These are phyloP conservation scores for Glarea lozoyensis DNA, from an alignment of 495 filamentous ascomycete species.

Conservation along the genomic window DNA sequence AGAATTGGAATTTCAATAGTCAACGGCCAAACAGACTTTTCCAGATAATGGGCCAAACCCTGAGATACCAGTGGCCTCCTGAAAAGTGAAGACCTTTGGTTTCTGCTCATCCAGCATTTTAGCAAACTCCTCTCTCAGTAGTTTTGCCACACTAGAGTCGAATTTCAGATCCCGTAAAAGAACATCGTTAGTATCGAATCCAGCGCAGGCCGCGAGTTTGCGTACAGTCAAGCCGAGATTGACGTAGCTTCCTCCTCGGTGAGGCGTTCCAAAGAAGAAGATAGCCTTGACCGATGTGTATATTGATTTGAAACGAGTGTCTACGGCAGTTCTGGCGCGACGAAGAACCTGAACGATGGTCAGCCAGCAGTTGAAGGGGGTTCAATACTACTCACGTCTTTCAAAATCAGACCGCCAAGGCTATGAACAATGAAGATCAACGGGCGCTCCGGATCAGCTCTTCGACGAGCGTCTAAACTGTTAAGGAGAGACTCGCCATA, in stretches of 20 bases:
- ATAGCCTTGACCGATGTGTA: neutral
- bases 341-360: neutral
- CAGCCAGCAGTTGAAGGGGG: neutral
- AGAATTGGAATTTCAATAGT: neutral
- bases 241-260: neutral
- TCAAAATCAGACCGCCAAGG: constrained; percentile 1
- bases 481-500: neutral
- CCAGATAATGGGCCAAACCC: neutral
- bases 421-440: constrained; percentile 5
- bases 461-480: neutral
- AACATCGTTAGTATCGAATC: neutral
- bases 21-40: too few relatives aligned
- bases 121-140: neutral
- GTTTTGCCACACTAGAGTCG: neutral
- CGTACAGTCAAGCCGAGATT: neutral
- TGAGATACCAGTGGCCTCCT: neutral
- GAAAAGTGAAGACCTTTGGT: neutral
- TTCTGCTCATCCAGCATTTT: neutral
- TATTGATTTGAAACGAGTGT: neutral
- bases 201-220: neutral
- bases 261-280: neutral
- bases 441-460: neutral
- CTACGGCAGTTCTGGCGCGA: too few relatives aligned
- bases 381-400: constrained; percentile 1
- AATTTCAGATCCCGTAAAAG: neutral